Percentiles rank a stretch among this genome's conserved stretches.
Conservation (phyloP, 345 rosid genomes). For the Lepidium didymum region DNA sequence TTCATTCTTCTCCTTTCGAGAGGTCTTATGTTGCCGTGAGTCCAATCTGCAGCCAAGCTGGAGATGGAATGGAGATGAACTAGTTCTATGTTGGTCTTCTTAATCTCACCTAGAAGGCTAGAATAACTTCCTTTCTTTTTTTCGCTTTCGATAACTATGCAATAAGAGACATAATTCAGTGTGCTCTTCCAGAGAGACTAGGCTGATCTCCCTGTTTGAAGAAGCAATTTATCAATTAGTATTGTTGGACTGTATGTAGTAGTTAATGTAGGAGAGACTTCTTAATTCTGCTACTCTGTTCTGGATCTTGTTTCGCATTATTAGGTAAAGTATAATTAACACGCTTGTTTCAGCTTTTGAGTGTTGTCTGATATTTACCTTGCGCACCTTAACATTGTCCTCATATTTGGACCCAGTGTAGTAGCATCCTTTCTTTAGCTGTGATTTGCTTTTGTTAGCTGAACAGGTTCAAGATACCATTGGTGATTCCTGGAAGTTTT, state of each 20-base stretch:
- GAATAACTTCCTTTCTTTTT: conserved; percentile 5
- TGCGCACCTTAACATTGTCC: background rate
- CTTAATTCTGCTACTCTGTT: background rate
- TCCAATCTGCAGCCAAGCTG: conserved; percentile 84
- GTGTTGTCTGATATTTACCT: background rate
- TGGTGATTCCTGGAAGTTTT: background rate
- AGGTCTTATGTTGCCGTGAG: conserved; percentile 73
- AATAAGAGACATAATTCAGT: conserved; percentile 32
- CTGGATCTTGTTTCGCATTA: conserved; percentile 7
- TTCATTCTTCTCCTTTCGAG: conserved; percentile 65
- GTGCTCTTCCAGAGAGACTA: conserved; percentile 37
- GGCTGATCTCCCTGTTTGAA: conserved; percentile 10
- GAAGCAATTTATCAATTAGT: conserved; percentile 10
- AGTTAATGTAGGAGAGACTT: conserved; percentile 21
- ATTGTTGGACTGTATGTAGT: conserved; percentile 15
- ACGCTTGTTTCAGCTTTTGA: background rate
- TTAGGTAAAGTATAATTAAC: conserved; percentile 11
- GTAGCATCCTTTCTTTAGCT: conserved; percentile 1
- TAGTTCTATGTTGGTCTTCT: conserved; percentile 31
- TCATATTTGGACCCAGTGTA: background rate
- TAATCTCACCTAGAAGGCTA: conserved; percentile 7
- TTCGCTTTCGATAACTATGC: conserved; percentile 25
- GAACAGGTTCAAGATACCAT: background rate
- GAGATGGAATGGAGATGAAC: conserved; percentile 93
- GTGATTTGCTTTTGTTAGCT: background rate